Conservation (phyloP, 768 basidiomycete species). For the Phaeolepiota aurea region DNA sequence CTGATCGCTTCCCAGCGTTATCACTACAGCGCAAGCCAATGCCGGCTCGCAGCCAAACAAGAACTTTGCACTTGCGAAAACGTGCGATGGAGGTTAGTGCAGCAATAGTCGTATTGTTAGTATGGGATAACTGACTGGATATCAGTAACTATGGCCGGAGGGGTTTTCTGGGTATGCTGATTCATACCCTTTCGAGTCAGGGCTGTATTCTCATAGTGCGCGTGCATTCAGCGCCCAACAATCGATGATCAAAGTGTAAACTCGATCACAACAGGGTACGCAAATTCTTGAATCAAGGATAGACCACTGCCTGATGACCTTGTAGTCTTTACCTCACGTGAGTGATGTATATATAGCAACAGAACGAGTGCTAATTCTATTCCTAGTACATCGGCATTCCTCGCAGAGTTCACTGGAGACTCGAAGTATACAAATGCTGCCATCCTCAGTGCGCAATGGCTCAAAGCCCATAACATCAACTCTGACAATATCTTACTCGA, state of each 20-base stretch:
- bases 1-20: conserved; percentile 20
- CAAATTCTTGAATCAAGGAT: too few relatives aligned
- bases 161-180: conserved; percentile 44
- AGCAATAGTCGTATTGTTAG: neutral
- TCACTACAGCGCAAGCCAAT: conserved; percentile 30
- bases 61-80: conserved; percentile 26
- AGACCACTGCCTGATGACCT: too few relatives aligned
- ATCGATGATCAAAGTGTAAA: conserved; percentile 33
- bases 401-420: conserved; percentile 36
- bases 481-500: conserved; percentile 34
- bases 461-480: conserved; percentile 36
- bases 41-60: conserved; percentile 31
- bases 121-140: neutral
- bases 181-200: too few relatives aligned
- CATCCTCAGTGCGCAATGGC: conserved; percentile 38
- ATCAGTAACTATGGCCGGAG: conserved; percentile 41
- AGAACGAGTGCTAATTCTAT: neutral
- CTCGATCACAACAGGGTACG: conserved; percentile 44
- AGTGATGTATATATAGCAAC: conserved; percentile 6
- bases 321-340: conserved; percentile 32
- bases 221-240: conserved; percentile 31
- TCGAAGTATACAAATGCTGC: conserved; percentile 38
- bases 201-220: too few relatives aligned
- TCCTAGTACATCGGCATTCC: conserved; percentile 30
- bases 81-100: conserved; percentile 35